phyloP scores from a whole-genome alignment of 2,329 filamentous ascomycete species.

The Furcasterigmium furcatum region DNA sequence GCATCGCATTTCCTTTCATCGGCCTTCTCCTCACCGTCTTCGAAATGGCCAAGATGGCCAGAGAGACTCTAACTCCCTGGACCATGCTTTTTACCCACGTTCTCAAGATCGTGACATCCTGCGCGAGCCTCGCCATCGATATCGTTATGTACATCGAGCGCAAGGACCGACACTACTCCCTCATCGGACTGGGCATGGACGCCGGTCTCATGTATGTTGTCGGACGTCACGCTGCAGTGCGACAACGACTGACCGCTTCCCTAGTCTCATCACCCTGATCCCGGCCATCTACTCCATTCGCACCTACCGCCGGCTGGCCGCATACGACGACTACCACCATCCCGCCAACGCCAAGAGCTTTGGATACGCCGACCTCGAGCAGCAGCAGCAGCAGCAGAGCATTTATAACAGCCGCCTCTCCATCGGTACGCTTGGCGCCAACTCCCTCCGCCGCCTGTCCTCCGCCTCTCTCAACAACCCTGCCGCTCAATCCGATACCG shows the following conservation, averaged over 20 bases:
- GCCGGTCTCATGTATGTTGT: constrained; percentile 42
- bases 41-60: constrained; percentile 42
- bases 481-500: background rate
- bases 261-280: constrained; percentile 38
- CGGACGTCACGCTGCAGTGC: background rate
- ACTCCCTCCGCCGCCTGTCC: constrained; percentile 12
- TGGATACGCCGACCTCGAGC: constrained; percentile 32
- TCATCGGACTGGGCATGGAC: constrained; percentile 46
- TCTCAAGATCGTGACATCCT: constrained; percentile 44
- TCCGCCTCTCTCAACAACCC: constrained; percentile 8
- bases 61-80: constrained; percentile 51
- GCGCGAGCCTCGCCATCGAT: constrained; percentile 46
- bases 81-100: constrained; percentile 49
- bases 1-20: constrained; percentile 45
- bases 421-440: constrained; percentile 9
- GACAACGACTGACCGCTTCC: background rate
- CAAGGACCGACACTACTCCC: constrained; percentile 42
- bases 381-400: constrained; percentile 17
- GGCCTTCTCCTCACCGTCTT: constrained; percentile 42
- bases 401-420: constrained; percentile 9
- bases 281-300: constrained; percentile 43
- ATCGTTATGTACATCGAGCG: constrained; percentile 45
- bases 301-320: constrained; percentile 42
- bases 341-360: constrained; percentile 46
- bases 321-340: constrained; percentile 48